Evolutionary conservation across 2,329 filamentous ascomycete genomes (phyloP).

Genomic region (Microdochium nivale): DNA sequence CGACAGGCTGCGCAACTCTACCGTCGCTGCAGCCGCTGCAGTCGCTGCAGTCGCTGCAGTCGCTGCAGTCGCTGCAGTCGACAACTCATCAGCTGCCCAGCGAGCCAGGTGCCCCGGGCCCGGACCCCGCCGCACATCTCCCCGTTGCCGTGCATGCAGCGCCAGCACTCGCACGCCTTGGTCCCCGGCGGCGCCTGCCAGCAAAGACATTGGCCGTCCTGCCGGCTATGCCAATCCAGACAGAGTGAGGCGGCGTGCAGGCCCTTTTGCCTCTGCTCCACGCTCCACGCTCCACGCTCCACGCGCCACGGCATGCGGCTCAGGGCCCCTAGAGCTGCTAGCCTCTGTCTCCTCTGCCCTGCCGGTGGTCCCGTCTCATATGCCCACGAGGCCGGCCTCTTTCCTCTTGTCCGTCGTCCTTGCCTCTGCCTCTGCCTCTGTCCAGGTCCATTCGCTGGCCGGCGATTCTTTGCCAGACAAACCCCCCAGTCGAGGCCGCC

Average conservation of each 20-base stretch:
- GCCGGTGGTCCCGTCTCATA: no score
- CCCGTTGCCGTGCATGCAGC: background rate
- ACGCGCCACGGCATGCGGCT: background rate
- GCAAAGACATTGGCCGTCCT: background rate
- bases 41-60: no score
- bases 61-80: no score
- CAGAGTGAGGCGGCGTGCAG: background rate
- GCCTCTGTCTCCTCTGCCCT: no score
- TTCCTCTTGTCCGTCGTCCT: no score
- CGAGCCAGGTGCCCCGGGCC: background rate
- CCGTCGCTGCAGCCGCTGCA: no score
- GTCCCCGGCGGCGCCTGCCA: background rate
- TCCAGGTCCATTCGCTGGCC: background rate
- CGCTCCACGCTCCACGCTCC: background rate
- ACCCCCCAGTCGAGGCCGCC: constrained; percentile 3
- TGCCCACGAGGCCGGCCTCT: no score
- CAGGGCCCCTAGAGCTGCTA: background rate
- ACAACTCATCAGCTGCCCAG: background rate
- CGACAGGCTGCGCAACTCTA: no score
- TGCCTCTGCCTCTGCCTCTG: no score
- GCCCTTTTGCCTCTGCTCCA: background rate
- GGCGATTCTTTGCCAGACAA: background rate
- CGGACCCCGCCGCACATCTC: background rate
- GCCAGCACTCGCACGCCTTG: background rate
- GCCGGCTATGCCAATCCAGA: background rate